Conservation (phyloP, 352 stramenopile genomes). For the Elongisporangium senticosum region DNA sequence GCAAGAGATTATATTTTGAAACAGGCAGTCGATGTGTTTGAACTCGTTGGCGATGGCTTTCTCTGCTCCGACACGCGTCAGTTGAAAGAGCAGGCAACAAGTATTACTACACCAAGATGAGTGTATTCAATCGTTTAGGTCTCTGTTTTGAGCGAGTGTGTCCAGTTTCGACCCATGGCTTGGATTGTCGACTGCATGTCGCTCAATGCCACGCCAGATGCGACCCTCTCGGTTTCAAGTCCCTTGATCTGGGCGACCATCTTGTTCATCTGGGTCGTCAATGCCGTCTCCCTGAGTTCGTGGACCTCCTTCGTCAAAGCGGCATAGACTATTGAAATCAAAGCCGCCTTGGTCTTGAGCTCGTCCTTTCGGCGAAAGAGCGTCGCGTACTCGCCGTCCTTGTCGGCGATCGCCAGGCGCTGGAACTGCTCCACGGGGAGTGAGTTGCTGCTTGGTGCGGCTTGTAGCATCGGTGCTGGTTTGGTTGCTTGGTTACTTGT, state of each 20-base stretch:
- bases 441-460: background rate
- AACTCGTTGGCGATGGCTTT: too few relatives aligned
- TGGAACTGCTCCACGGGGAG: background rate
- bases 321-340: background rate
- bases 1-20: background rate
- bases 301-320: background rate
- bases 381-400: background rate
- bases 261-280: too few relatives aligned
- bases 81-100: too few relatives aligned
- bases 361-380: background rate
- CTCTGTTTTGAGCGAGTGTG: background rate
- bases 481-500: background rate
- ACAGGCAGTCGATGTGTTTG: background rate
- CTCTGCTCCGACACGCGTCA: too few relatives aligned
- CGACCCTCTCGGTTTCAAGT: too few relatives aligned
- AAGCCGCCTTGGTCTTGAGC: background rate
- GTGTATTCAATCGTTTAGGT: background rate
- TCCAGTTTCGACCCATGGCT: background rate
- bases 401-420: background rate
- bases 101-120: too few relatives aligned
- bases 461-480: background rate
- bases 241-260: too few relatives aligned
- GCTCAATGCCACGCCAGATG: too few relatives aligned
- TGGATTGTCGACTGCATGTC: too few relatives aligned
- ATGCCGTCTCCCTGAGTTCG: background rate